Conservation (phyloP, 2,329 filamentous ascomycete genomes). For the Botryotinia narcissicola region DNA sequence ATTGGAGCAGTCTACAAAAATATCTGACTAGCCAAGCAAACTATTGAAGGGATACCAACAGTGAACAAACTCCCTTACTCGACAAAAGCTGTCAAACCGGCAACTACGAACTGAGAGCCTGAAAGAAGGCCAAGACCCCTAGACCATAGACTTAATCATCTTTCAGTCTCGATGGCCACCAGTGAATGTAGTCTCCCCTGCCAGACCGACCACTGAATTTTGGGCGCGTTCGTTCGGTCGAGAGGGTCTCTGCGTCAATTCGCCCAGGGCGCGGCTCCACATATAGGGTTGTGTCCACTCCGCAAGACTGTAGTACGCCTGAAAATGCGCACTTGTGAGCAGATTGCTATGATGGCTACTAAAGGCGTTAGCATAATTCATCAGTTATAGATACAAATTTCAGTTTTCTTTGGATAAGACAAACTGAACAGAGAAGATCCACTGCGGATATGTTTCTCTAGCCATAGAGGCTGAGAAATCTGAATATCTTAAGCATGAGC, state of each 20-base stretch:
- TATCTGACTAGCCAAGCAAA: neutral
- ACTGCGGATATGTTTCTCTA: neutral
- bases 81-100: neutral
- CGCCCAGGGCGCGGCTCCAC: neutral
- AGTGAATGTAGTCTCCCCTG: neutral
- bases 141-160: neutral
- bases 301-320: neutral
- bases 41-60: neutral
- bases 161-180: neutral
- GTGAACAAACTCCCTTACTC: neutral
- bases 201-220: neutral
- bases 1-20: no score
- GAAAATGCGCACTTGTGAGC: neutral
- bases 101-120: neutral
- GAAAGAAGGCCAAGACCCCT: accelerated
- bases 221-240: neutral
- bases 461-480: neutral
- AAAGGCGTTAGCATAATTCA: neutral
- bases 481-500: neutral
- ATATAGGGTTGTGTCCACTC: neutral
- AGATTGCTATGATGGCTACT: neutral
- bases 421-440: neutral
- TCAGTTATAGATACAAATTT: neutral
- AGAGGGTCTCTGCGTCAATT: neutral
- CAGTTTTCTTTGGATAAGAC: neutral